phyloP scores from a whole-genome alignment of 2,329 filamentous ascomycete genomes.

The Neoscytalidium dimidiatum region DNA sequence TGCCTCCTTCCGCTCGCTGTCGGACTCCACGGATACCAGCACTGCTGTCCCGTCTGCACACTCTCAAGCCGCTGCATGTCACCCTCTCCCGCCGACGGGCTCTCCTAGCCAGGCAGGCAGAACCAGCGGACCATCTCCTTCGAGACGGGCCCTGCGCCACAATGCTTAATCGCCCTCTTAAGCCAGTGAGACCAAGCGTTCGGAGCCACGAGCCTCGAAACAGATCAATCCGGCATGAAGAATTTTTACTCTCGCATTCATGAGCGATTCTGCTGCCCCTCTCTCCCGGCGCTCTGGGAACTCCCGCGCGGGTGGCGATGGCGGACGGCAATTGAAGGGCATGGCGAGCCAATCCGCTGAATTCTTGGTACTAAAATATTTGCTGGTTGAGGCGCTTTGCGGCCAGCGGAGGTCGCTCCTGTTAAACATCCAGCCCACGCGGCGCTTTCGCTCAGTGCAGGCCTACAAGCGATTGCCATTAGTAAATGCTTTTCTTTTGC shows the following conservation, averaged over 20 bases:
- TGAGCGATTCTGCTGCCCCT: not conserved
- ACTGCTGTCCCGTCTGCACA: no score
- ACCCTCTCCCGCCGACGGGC: not conserved
- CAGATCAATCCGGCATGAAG: not conserved
- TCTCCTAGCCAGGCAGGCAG: not conserved
- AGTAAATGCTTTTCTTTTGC: not conserved
- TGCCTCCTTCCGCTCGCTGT: not conserved
- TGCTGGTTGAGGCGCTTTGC: not conserved
- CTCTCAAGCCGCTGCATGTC: not conserved
- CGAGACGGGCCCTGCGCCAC: not conserved
- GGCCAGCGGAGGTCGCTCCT: not conserved
- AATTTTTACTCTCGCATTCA: not conserved
- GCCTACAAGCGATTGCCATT: constrained; percentile 3
- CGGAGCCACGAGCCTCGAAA: not conserved
- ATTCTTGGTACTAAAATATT: not conserved
- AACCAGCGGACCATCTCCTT: not conserved
- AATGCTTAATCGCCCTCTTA: not conserved
- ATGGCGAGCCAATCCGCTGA: not conserved
- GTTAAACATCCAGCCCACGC: not conserved
- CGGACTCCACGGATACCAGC: not conserved
- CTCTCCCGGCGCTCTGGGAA: not conserved
- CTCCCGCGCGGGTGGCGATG: not conserved
- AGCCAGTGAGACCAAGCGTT: not conserved
- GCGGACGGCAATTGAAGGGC: not conserved
- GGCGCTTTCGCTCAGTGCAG: not conserved